Conservation (phyloP, 2,329 filamentous ascomycete genomes). For the Aspergillus sp. region DNA sequence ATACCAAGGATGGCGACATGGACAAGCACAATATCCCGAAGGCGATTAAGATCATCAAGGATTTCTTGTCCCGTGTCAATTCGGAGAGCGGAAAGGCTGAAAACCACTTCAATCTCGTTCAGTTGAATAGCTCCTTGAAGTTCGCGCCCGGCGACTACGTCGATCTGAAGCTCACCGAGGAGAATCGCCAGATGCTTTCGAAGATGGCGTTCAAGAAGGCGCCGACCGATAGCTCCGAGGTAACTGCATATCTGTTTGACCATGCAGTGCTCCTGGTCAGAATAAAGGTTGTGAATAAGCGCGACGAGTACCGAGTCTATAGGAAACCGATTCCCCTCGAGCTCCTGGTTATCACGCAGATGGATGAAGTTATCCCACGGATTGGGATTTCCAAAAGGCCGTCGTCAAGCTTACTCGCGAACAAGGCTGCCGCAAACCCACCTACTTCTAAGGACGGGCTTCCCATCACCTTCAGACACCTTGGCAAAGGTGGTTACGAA, state of each 20-base stretch:
- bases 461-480: conserved; percentile 91
- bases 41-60: conserved; percentile 76
- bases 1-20: conserved; percentile 77
- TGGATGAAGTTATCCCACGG: conserved; percentile 88
- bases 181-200: conserved; percentile 84
- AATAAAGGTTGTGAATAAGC: conserved; percentile 84
- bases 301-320: conserved; percentile 91
- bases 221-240: conserved; percentile 76
- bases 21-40: conserved; percentile 90
- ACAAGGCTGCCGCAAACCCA: conserved; percentile 43
- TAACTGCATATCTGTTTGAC: conserved; percentile 92
- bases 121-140: conserved; percentile 82
- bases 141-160: conserved; percentile 86
- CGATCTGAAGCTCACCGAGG: conserved; percentile 87
- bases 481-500: conserved; percentile 93
- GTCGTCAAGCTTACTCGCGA: conserved; percentile 70
- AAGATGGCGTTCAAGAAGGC: conserved; percentile 92
- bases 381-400: conserved; percentile 73
- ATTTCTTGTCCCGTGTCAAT: conserved; percentile 81
- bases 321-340: conserved; percentile 91
- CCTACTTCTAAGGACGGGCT: conserved; percentile 62
- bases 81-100: conserved; percentile 93
- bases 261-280: conserved; percentile 88
- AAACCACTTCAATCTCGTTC: conserved; percentile 91
- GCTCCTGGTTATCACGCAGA: conserved; percentile 84